These are phyloP conservation scores for Xylariomycetidae sp. DNA, from an alignment of 2,329 filamentous ascomycete genomes.

Conservation along the genomic window DNA sequence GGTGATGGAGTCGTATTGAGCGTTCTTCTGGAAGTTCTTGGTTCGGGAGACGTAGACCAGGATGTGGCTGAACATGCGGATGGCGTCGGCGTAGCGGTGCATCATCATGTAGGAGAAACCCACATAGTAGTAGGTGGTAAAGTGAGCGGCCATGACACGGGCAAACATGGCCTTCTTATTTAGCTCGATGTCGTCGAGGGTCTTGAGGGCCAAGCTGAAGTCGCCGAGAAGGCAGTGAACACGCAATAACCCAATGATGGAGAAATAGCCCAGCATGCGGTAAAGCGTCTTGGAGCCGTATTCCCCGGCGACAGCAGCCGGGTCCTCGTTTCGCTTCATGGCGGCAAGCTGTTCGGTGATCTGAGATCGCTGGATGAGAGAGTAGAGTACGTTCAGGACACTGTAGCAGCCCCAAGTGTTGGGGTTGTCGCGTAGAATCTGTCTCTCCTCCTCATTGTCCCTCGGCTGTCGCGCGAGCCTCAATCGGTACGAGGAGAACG, in stretches of 20 bases:
- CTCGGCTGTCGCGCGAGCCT: conserved; percentile 73
- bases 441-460: conserved; percentile 87
- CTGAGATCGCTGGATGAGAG: conserved; percentile 94
- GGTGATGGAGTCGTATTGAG: conserved; percentile 95
- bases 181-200: conserved; percentile 97
- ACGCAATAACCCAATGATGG: conserved; percentile 92
- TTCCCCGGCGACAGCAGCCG: conserved; percentile 81
- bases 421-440: conserved; percentile 89
- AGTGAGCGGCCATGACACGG: conserved; percentile 98
- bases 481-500: conserved; percentile 95
- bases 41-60: conserved; percentile 97
- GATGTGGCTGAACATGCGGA: conserved; percentile 99
- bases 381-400: conserved; percentile 98
- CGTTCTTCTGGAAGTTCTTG: conserved; percentile 99
- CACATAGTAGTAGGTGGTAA: conserved; percentile 99
- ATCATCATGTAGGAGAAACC: conserved; percentile 99
- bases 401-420: conserved; percentile 99
- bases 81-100: conserved; percentile 97
- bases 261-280: conserved; percentile 98
- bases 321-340: conserved; percentile 91
- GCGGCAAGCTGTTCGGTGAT: conserved; percentile 96
- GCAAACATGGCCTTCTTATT: conserved; percentile 99
- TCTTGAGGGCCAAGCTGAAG: conserved; percentile 97
- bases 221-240: conserved; percentile 96
- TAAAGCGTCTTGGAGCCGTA: conserved; percentile 94